Percentiles rank a stretch among this genome's conserved stretches.
Conservation (phyloP, 768 basidiomycete genomes). For the Lactarius evosmus region DNA sequence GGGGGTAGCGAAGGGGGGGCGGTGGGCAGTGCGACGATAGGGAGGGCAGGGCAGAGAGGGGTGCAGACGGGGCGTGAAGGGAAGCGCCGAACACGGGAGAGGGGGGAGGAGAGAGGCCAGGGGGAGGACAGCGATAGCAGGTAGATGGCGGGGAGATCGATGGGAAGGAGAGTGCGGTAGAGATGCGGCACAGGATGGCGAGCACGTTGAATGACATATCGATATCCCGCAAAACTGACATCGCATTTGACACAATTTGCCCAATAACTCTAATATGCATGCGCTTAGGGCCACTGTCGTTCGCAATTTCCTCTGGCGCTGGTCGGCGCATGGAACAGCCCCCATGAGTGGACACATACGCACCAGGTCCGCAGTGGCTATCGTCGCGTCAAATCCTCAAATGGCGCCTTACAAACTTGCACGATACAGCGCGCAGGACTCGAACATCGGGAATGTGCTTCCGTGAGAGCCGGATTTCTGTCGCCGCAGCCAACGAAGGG, state of each 20-base stretch:
- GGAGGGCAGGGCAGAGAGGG: too few species aligned
- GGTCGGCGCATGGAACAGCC: constrained; percentile 86
- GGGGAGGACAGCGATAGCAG: too few species aligned
- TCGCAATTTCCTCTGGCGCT: constrained; percentile 62
- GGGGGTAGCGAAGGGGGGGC: too few species aligned
- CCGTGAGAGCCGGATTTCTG: constrained; percentile 95
- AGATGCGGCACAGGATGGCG: too few species aligned
- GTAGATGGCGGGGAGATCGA: too few species aligned
- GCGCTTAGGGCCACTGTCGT: constrained; percentile 75
- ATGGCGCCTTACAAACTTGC: constrained; percentile 86
- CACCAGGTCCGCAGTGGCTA: constrained; percentile 51
- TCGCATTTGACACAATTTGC: constrained; percentile 94
- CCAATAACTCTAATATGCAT: constrained; percentile 88
- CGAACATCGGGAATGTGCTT: constrained; percentile 91
- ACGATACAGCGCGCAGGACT: constrained; percentile 96
- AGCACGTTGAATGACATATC: constrained; percentile 94
- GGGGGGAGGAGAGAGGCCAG: too few species aligned
- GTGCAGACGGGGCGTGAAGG: too few species aligned
- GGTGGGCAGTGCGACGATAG: too few species aligned
- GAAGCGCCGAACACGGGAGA: too few species aligned
- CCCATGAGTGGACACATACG: constrained; percentile 79
- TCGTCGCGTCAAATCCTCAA: constrained; percentile 90
- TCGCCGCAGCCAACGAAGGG: constrained; percentile 88
- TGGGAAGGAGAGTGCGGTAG: too few species aligned
- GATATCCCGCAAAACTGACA: constrained; percentile 96